These are phyloP conservation scores for Rhizophagus clarus DNA, from an alignment of 192 early-diverging fungal genomes.

Conservation along the genomic window DNA sequence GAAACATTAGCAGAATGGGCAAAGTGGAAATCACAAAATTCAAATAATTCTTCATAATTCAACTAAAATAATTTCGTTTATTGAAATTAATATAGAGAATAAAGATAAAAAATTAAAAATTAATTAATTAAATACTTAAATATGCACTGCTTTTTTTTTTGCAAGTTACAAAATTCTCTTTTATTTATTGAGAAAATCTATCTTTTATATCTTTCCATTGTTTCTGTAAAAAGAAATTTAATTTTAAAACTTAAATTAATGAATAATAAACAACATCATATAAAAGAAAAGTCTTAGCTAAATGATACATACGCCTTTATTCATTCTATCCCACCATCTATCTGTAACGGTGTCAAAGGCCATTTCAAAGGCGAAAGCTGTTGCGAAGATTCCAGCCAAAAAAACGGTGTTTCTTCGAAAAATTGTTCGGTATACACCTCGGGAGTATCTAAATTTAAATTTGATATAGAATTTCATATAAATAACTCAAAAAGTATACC, in stretches of 20 bases:
- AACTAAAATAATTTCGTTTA: neutral
- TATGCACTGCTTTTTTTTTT: neutral
- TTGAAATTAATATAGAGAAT: neutral
- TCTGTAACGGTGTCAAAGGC: conserved; percentile 64
- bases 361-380: conserved; percentile 75
- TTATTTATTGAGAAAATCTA: conserved; percentile 51
- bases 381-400: conserved; percentile 64
- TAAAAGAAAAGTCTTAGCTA: neutral
- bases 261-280: neutral
- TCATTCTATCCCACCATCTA: conserved; percentile 68
- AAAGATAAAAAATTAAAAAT: neutral
- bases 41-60: neutral
- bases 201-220: conserved; percentile 84
- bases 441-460: conserved; percentile 34
- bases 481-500: neutral
- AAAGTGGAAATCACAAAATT: conserved; percentile 39
- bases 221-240: conserved; percentile 55
- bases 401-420: conserved; percentile 76
- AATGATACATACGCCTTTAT: conserved; percentile 70
- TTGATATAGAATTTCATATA: neutral
- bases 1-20: conserved; percentile 75
- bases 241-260: neutral
- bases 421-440: conserved; percentile 60
- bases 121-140: neutral
- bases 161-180: neutral